Evolutionary conservation across 257 asterid species (phyloP).

Genomic region (Eustoma russellianum): DNA sequence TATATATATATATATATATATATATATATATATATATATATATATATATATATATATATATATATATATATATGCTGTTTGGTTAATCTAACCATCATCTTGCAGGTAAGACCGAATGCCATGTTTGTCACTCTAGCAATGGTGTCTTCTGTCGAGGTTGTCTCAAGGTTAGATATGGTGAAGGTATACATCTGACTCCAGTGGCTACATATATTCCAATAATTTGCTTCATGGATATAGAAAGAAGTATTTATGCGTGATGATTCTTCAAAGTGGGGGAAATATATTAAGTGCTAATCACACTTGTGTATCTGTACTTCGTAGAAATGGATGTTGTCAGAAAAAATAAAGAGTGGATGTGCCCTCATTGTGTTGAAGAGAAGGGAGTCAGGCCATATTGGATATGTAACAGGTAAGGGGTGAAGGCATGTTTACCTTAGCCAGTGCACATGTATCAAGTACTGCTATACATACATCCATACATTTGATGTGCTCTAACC

Average conservation of each 20-base stretch:
- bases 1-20: too few species aligned
- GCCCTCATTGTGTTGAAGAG: conserved; percentile 71
- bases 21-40: too few species aligned
- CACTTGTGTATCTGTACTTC: neutral
- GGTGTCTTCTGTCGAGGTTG: conserved; percentile 84
- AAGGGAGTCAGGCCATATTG: conserved; percentile 63
- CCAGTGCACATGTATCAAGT: too few species aligned
- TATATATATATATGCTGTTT: neutral
- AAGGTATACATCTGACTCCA: conserved; percentile 39
- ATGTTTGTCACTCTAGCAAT: conserved; percentile 58
- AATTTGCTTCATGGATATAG: neutral
- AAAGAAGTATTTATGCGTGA: neutral
- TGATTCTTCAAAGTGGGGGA: too few species aligned
- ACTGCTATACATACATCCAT: too few species aligned
- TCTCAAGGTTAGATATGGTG: conserved; percentile 74
- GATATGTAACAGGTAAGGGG: conserved; percentile 78
- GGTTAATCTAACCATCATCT: conserved; percentile 1
- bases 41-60: too few species aligned
- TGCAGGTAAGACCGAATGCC: conserved; percentile 86
- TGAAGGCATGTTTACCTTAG: too few species aligned
- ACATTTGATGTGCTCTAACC: neutral
- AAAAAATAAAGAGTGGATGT: conserved; percentile 49
- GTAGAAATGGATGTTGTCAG: conserved; percentile 72
- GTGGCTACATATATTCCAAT: neutral
- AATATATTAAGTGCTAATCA: neutral